Conservation (phyloP, 2,329 filamentous ascomycete species). For the Colletotrichum cuscutae region DNA sequence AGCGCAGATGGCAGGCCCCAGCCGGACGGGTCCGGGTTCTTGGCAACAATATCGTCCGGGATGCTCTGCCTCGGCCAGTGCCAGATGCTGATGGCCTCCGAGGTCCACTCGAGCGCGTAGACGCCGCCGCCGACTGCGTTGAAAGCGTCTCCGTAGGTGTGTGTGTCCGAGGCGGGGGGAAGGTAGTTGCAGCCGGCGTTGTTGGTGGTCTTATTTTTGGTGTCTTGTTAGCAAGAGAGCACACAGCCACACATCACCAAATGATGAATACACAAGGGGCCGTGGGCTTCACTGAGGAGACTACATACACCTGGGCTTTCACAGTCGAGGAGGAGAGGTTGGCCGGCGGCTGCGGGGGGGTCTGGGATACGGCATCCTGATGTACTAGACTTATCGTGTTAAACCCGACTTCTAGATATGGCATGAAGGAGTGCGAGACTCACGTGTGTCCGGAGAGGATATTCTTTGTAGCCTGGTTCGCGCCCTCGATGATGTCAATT, state of each 20-base stretch:
- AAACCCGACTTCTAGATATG: constrained; percentile 28
- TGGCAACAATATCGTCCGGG: constrained; percentile 71
- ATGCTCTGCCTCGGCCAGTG: constrained; percentile 76
- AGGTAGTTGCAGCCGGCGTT: constrained; percentile 59
- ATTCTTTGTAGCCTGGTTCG: constrained; percentile 69
- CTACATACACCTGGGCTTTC: constrained; percentile 35
- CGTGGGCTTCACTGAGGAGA: neutral
- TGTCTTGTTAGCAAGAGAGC: neutral
- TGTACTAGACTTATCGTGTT: constrained; percentile 24
- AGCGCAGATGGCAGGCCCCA: constrained; percentile 78
- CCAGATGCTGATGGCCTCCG: constrained; percentile 76
- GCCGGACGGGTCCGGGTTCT: constrained; percentile 67
- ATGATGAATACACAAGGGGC: neutral
- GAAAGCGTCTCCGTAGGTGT: constrained; percentile 71
- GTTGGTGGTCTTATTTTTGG: neutral
- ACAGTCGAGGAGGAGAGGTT: constrained; percentile 38
- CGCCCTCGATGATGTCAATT: constrained; percentile 77
- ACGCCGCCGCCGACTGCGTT: constrained; percentile 75
- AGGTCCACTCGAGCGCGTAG: constrained; percentile 78
- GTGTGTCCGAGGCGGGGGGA: constrained; percentile 51
- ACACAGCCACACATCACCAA: neutral
- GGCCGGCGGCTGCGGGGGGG: constrained; percentile 32
- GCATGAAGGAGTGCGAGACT: constrained; percentile 26
- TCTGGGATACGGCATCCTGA: constrained; percentile 43
- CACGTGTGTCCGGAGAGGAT: constrained; percentile 71